These are phyloP conservation scores for Solanum arcanum DNA, from an alignment of 257 asterid genomes.

Conservation along the genomic window DNA sequence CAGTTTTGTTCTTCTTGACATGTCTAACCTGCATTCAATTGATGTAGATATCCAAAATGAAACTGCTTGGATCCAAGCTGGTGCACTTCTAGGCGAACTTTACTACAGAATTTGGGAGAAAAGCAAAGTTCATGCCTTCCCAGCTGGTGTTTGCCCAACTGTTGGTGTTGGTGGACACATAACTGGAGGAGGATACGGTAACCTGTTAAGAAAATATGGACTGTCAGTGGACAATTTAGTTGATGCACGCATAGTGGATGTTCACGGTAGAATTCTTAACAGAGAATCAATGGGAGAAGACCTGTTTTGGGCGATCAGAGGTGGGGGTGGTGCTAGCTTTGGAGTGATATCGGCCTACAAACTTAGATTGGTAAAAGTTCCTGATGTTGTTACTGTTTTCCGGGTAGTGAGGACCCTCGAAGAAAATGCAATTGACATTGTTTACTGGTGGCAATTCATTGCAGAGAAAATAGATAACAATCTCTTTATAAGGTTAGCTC, in stretches of 20 bases:
- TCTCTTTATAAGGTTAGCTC: constrained; percentile 27
- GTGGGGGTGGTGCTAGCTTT: constrained; percentile 59
- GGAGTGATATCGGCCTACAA: constrained; percentile 35
- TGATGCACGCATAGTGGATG: constrained; percentile 36
- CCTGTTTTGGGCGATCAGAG: constrained; percentile 51
- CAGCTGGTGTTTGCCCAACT: constrained; percentile 50
- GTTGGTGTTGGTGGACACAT: constrained; percentile 57
- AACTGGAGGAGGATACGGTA: constrained; percentile 54
- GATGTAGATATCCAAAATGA: constrained; percentile 15
- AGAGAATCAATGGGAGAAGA: constrained; percentile 52
- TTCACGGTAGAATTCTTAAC: constrained; percentile 25
- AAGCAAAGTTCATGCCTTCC: constrained; percentile 29
- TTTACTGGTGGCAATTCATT: constrained; percentile 31
- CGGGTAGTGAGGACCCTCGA: constrained; percentile 10
- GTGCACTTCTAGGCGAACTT: constrained; percentile 50
- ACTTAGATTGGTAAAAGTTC: constrained; percentile 34
- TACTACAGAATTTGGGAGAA: constrained; percentile 33
- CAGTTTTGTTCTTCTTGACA: constrained; percentile 33
- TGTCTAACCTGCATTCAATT: constrained; percentile 34
- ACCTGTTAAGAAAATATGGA: constrained; percentile 38
- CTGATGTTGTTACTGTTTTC: constrained; percentile 38
- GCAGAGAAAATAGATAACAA: constrained; percentile 17
- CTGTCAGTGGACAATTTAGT: constrained; percentile 43
- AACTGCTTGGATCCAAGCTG: constrained; percentile 48
- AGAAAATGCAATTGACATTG: constrained; percentile 13